Base-by-base conservation (phyloP, 805 yeast genomes). In the Yamadazyma ubonensis region DNA sequence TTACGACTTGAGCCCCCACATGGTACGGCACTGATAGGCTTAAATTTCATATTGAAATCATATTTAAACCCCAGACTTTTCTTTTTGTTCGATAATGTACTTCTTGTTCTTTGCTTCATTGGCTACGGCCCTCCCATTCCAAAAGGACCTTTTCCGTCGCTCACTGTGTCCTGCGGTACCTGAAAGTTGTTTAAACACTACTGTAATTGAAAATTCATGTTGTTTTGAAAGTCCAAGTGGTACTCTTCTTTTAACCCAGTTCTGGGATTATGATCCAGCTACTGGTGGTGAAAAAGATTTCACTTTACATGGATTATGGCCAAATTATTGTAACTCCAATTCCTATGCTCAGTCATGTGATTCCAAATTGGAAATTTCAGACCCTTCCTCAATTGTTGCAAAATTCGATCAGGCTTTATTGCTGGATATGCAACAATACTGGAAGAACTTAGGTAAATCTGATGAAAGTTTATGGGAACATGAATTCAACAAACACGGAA, bases 391-490 rank as follows among this genome's bases (percentile, higher is more conserved):
- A 19, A 47, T 40, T 33, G 19, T 47, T 11, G 25, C 38, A 4
- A 25, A 38, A 19, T 47, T 15, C 21, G 39, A 65, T 38, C 42
- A 41, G 5, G 55, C 44, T 7, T 55, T 67, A 36, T 53, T 45
- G 20, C 40, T 49, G 15, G 57, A 57, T 38, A 61, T 69, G 67
- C 42, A 44, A 26, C 48, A 45, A 32, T 47, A 51, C 45, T 63
- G 69, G 72, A 59, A 84, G 45, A 53, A 60, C 45, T 54, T 55
- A 51, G 53, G 58, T 36, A 70, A 70, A 11, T 76, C 76, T 36
- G 87, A 87, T 10, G 81, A 77, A 42, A 59, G 71, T 6, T 54
- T 68, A 39, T 68, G 74, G 74, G 57, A 59, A 29, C 73, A 68
- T 44, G 73, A 68, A 48, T 68, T 50, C 53, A 68, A 68, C 53